Evolutionary conservation across 2,329 filamentous ascomycete species (phyloP).

Genomic region (Fusarium pseudoanthophilum): DNA sequence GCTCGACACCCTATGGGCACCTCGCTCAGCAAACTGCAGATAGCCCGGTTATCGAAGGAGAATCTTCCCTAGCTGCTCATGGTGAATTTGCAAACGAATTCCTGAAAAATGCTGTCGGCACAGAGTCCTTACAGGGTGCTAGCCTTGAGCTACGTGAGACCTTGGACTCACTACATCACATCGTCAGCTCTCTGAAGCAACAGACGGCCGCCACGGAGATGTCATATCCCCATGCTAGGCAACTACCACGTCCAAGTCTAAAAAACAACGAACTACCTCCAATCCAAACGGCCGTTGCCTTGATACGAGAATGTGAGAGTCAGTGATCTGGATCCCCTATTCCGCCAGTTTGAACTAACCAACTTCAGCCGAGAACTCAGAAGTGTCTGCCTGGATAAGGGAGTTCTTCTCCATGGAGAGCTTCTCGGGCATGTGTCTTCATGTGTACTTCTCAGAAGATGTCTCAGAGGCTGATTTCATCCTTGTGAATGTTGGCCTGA

Average conservation of each 20-base stretch:
- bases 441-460: conserved; percentile 49
- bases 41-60: conserved; percentile 54
- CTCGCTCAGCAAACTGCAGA: conserved; percentile 35
- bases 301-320: conserved; percentile 39
- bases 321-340: not conserved
- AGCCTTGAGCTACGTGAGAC: conserved; percentile 50
- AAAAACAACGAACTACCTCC: conserved; percentile 38
- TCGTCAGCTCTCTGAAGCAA: conserved; percentile 41
- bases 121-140: conserved; percentile 42
- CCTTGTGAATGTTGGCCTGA: conserved; percentile 48
- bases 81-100: conserved; percentile 60
- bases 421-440: conserved; percentile 49
- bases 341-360: not conserved
- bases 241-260: conserved; percentile 32
- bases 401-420: conserved; percentile 45
- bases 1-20: conserved; percentile 34
- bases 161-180: conserved; percentile 49
- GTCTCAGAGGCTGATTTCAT: conserved; percentile 49
- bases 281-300: conserved; percentile 37
- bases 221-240: conserved; percentile 39
- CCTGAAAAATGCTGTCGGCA: conserved; percentile 51
- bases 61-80: conserved; percentile 58
- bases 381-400: conserved; percentile 44
- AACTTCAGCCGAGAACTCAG: conserved; percentile 35
- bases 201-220: conserved; percentile 41